Evolutionary conservation across 106 monocot genomes (phyloP).

Genomic region (Xerophyta viscosa): DNA sequence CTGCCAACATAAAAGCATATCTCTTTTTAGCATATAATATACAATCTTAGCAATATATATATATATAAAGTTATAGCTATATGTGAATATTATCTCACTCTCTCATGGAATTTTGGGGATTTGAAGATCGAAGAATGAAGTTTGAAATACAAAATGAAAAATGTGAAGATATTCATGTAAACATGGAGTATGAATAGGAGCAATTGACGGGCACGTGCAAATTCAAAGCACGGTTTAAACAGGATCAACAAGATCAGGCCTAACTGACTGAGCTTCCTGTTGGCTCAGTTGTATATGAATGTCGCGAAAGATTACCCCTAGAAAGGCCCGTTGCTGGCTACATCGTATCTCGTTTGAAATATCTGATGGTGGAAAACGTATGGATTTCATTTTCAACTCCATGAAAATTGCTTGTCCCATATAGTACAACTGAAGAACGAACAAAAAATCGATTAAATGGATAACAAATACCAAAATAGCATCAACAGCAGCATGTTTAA

Average conservation of each 20-base stretch:
- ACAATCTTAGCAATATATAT: background rate
- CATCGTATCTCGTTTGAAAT: background rate
- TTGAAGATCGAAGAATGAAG: background rate
- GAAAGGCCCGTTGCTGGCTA: background rate
- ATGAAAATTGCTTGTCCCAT: background rate
- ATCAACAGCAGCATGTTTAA: background rate
- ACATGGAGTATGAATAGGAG: conserved; percentile 7
- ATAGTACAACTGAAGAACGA: background rate
- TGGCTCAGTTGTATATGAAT: background rate
- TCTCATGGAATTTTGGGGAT: too few species aligned
- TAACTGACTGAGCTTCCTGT: background rate
- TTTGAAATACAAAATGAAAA: background rate
- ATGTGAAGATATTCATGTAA: background rate
- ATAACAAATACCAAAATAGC: background rate
- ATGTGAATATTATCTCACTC: background rate
- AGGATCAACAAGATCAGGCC: background rate
- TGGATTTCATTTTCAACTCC: background rate
- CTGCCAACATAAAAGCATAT: background rate
- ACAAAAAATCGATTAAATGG: background rate
- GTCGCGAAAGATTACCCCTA: background rate
- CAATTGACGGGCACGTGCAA: conserved; percentile 15
- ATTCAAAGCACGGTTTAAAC: background rate
- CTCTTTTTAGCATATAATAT: background rate
- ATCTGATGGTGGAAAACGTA: too few species aligned
- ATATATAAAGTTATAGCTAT: background rate